Evolutionary conservation across 2,329 filamentous ascomycete species (phyloP).

Genomic region (Dactylellina parvicollis): DNA sequence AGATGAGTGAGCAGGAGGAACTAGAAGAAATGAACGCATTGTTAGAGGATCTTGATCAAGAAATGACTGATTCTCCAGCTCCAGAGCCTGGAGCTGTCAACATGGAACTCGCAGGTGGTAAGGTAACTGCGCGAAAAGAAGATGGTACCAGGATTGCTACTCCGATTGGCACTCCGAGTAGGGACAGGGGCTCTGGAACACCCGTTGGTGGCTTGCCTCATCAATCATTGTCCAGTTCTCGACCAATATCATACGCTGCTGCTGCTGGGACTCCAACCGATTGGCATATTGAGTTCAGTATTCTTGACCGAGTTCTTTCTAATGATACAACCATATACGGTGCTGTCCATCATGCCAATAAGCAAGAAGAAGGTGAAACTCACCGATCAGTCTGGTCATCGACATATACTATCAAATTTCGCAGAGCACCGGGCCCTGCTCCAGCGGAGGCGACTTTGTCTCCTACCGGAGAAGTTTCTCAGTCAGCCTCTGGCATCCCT

Average conservation of each 20-base stretch:
- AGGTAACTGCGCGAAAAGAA: conserved; percentile 89
- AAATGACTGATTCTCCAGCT: conserved; percentile 75
- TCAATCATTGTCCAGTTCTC: conserved; percentile 61
- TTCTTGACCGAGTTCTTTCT: conserved; percentile 82
- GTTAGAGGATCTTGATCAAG: conserved; percentile 88
- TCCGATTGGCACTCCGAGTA: conserved; percentile 72
- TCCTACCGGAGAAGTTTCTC: conserved; percentile 65
- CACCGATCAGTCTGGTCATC: conserved; percentile 86
- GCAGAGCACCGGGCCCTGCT: conserved; percentile 82
- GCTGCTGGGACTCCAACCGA: conserved; percentile 87
- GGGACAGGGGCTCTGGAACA: conserved; percentile 62
- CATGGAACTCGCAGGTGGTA: conserved; percentile 86
- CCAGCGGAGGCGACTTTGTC: conserved; percentile 75
- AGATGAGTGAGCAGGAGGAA: conserved; percentile 69
- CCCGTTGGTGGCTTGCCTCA: conserved; percentile 63
- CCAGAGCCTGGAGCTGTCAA: conserved; percentile 88
- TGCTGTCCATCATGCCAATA: conserved; percentile 73
- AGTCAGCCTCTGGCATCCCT: conserved; percentile 72
- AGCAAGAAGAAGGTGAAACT: conserved; percentile 68
- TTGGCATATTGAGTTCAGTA: conserved; percentile 96
- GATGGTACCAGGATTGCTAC: conserved; percentile 88
- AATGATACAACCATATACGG: conserved; percentile 97
- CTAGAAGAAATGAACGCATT: conserved; percentile 79
- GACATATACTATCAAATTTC: conserved; percentile 91
- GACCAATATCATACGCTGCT: conserved; percentile 82